phyloP scores from a whole-genome alignment of 768 basidiomycete genomes.

The Agrocybe praecox region DNA sequence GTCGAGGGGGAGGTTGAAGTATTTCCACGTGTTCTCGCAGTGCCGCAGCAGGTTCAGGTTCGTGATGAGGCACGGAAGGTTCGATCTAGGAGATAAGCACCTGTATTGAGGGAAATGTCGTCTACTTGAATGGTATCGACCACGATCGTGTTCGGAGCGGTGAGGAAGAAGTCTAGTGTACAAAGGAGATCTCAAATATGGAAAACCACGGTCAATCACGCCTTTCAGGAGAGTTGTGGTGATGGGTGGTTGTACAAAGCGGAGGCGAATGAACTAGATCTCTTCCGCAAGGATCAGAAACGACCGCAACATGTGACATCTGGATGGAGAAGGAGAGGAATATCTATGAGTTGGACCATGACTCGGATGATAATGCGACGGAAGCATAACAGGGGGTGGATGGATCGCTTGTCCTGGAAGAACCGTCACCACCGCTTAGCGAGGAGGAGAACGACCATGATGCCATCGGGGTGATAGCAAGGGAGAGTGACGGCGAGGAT shows the following conservation, averaged over 20 bases:
- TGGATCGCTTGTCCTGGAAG: constrained; percentile 12
- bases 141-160: too few relatives aligned
- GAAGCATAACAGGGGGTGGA: not conserved
- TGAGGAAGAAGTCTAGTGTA: too few relatives aligned
- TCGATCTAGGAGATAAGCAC: not conserved
- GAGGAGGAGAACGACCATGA: constrained; percentile 7
- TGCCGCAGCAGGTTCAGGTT: not conserved
- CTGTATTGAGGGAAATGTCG: not conserved
- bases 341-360: constrained; percentile 15
- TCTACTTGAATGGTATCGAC: constrained; percentile 5
- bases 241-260: not conserved
- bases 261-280: constrained; percentile 9
- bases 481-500: not conserved
- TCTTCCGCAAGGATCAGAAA: constrained; percentile 12
- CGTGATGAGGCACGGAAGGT: not conserved
- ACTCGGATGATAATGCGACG: not conserved
- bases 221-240: constrained; percentile 2
- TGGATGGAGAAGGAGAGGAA: constrained; percentile 19
- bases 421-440: constrained; percentile 8
- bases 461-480: constrained; percentile 19
- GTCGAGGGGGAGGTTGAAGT: constrained; percentile 25
- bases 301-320: constrained; percentile 13
- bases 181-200: constrained; percentile 6
- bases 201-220: constrained; percentile 3
- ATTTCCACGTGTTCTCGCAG: constrained; percentile 1